phyloP scores from a whole-genome alignment of 1,284 basidiomycete genomes.

The Kwoniella shivajii region DNA sequence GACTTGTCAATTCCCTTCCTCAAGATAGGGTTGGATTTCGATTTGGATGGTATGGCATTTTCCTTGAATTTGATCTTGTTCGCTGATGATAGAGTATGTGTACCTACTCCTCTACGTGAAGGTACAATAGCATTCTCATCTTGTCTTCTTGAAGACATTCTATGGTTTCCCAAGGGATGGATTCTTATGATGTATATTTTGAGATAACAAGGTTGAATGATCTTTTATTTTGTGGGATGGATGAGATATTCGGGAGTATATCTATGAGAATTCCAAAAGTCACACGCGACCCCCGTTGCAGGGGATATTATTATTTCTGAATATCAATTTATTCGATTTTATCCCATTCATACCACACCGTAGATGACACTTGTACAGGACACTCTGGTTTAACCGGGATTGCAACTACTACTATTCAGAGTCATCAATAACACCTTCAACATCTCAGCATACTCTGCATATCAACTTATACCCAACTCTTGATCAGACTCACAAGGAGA shows the following conservation, averaged over 20 bases:
- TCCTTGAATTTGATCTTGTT: constrained; percentile 6
- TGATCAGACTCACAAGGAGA: too few relatives aligned
- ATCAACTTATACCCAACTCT: too few relatives aligned
- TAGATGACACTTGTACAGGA: neutral
- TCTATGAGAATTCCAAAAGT: constrained; percentile 15
- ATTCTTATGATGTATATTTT: neutral
- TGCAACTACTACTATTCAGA: neutral
- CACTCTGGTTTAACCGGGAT: neutral
- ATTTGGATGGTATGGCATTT: neutral
- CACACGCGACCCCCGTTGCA: constrained; percentile 11
- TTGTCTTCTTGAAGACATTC: constrained; percentile 20
- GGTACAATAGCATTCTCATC: constrained; percentile 17
- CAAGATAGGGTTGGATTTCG: neutral
- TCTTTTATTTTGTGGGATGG: too few relatives aligned
- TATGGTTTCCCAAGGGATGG: neutral
- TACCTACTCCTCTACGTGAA: neutral
- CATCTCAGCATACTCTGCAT: neutral
- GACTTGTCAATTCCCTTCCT: neutral
- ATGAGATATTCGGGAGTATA: too few relatives aligned
- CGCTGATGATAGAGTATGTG: constrained; percentile 1
- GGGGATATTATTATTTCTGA: neutral
- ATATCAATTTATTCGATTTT: constrained; percentile 17
- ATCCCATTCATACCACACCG: constrained; percentile 8
- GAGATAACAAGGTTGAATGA: neutral
- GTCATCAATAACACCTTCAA: neutral